Evolutionary conservation across 257 asterid species (phyloP), one percentile per base, ranked within the genome.

Genomic region (Nicotiana tomentosiformis): DNA sequence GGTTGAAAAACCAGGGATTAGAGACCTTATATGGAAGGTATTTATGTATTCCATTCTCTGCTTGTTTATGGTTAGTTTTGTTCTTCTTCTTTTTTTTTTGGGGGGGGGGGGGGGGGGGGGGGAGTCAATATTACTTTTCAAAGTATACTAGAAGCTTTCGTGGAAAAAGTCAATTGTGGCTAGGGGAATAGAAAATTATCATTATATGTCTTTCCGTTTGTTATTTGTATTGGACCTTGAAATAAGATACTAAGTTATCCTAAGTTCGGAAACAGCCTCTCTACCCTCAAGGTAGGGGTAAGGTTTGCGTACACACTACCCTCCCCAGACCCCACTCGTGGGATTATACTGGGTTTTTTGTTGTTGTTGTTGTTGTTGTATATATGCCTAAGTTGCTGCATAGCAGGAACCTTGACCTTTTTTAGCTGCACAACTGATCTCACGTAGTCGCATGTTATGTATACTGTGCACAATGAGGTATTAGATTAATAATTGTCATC

Each of bases 11-110:
- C 97, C 98, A 35, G 93, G 77, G 82, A 88, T 88, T 74, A 88
- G 98, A 87, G 97, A 91, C 87, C 91, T 94, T 77, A 85, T 94
- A 82, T 96, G 99, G 99, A 94, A 92, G 99, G 99, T 96, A 92
- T 76, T 29, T 23, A 70, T 39, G 67, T 82, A 77, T 82, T 79
- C 72, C 81, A 78, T 84, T 84, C 70, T 49, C 39, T 77, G 81
- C 65, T 57, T 83, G 77, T 78, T 23, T 67, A 77, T 83, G 70
- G 66, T 72, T 79, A 33, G 81, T 20, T 61, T 39, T 51, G 80
- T 69, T 57, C 5, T 35, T 85, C n/a, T 2, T 82, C n/a, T 46
- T 39, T 7, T 7, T 1, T 39, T 57, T 32, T 5, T n/a, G 15
- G 9, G 30, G 30, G 30, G 2, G 30, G 16, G 58, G 17, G 58